Base-by-base conservation (phyloP, 1,284 basidiomycete species). In the Pseudozyma thailandica region DNA sequence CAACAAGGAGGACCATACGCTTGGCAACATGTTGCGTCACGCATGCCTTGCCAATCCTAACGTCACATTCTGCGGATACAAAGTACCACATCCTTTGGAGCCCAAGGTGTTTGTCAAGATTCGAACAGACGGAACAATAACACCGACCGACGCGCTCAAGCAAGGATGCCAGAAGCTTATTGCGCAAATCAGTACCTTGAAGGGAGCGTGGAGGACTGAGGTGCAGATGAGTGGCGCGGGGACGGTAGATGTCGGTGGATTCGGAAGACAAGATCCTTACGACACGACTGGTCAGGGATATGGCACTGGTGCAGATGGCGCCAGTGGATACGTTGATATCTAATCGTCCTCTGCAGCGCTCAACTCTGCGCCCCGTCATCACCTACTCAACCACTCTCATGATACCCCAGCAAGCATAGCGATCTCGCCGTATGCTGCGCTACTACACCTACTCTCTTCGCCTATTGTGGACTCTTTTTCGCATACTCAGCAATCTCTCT, bases 1-100 rank as follows among this genome's bases (percentile, higher is more conserved):
- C 75, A 88, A 93, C 72, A 97, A 97, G 85, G 94, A 98, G 83
- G 96, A 98, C 82, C 96, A 98, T 81, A 98, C 96, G 0, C 85
- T 98, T 9, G 95, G 90, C 6, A 96, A 96, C 85, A 92, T 98
- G 91, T 87, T 98, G 18, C 89, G 96, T 77, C 89, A 92, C 33
- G 77, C 79, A n/a, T 79, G 81, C 5, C 74, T 82, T 5, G 62
- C 74, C 35, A 71, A 78, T 35, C 75, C 78, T 4, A 74, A 71
- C n/a, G 76, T 82, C 6, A 89, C 95, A 61, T 98, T 98, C 82
- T 94, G 94, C 3, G 95, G 95, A 0, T 98, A 98, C 89, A 94
- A 94, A 86, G 93, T 95, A 35, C 94, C 95, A 0, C 95, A 98
- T 79, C 95, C 96, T 1, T 88, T 97, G 18, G 92, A 97, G 71